Conservation (phyloP, 768 basidiomycete species). For the Roridomyces roridus region DNA sequence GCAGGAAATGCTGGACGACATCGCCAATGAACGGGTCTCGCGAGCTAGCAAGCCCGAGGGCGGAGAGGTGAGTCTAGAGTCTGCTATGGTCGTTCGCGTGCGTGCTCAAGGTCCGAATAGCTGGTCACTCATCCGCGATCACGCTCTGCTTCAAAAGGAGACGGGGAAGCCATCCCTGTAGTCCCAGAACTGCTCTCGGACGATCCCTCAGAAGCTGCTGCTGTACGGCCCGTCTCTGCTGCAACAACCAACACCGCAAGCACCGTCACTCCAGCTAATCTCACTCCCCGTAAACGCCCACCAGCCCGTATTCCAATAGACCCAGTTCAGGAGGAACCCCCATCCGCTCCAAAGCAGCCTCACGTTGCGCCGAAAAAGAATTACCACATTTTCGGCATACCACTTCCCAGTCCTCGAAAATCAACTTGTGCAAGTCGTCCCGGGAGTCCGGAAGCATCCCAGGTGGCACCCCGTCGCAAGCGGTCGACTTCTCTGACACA, state of each 20-base stretch:
- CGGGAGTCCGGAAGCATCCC: conserved; percentile 3
- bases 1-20: conserved; percentile 19
- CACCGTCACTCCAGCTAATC: conserved; percentile 18
- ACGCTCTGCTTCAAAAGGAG: conserved; percentile 16
- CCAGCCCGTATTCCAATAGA: conserved; percentile 21
- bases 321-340: conserved; percentile 13
- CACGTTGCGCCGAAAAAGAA: conserved; percentile 14
- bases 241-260: conserved; percentile 18
- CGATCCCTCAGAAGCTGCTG: neutral
- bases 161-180: conserved; percentile 3
- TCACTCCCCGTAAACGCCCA: conserved; percentile 20
- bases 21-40: conserved; percentile 6
- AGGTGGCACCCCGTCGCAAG: conserved; percentile 2
- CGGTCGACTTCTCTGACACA: conserved; percentile 3
- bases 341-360: neutral
- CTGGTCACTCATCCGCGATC: conserved; percentile 18
- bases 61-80: neutral
- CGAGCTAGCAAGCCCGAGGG: conserved; percentile 9
- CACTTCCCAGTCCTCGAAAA: conserved; percentile 21
- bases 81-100: neutral
- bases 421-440: conserved; percentile 16
- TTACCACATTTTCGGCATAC: conserved; percentile 21
- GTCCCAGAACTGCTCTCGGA: conserved; percentile 8
- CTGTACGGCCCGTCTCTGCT: conserved; percentile 19
- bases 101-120: neutral